Evolutionary conservation across 2,329 filamentous ascomycete species (phyloP), one percentile per base, ranked within the genome.

Genomic region (Onygenales sp.): DNA sequence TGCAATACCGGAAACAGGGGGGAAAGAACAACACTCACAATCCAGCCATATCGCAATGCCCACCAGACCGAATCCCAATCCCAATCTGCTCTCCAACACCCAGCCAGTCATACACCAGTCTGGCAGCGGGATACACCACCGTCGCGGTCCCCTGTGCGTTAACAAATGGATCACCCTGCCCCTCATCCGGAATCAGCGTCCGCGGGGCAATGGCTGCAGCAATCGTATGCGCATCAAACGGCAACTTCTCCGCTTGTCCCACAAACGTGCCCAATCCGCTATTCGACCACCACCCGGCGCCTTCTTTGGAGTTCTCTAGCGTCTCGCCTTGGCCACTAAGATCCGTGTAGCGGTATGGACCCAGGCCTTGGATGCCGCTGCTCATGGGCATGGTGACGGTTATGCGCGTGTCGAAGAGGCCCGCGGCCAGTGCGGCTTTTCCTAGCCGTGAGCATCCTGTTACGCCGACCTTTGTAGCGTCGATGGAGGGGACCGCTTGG

Each of bases 1-100:
- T 61, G 58, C 45, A 52, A 50, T 4, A 27, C 9, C 36, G 36
- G 34, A 51, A 49, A n/a, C 13, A 43, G 36, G 47, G 44, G 44
- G 50, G 17, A 34, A 43, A 49, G 44, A 42, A 8, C 10, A 47
- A 39, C 14, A 69, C 72, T 67, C 56, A 74, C 71, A 70, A 77
- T 47, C 75, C 75, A 49, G 69, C 73, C 65, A 73, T 70, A 57
- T 77, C 75, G 57, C 75, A 78, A 56, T 78, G 75, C 0, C 69
- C 75, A 6, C 75, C 75, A 27, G 67, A 67, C 2, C 74, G 65
- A 46, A 78, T 70, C 39, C 69, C 72, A 67, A 78, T 74, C 34
- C 67, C 75, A 34, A 78, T 72, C 53, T 64, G 55, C 3, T 63
- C 58, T 2, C 61, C 63, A 7, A 56, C 64, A 10, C 63, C 65